A percentile compares a stretch with the other conserved stretches of the same genome.
Conservation (phyloP, 139 green algal species). For the Closterium sp. region DNA sequence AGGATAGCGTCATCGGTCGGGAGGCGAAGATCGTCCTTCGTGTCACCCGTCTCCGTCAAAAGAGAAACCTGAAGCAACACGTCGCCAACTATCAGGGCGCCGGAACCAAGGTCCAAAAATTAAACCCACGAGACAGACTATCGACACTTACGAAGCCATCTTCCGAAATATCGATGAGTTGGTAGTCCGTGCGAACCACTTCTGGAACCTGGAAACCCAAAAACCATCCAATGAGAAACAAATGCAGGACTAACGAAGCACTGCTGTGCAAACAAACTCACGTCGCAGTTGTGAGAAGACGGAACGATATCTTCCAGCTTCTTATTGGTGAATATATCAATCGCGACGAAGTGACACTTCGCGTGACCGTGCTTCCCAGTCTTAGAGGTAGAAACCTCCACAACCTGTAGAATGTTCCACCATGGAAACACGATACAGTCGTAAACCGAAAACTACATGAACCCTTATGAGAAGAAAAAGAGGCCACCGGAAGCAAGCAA, state of each 20-base stretch:
- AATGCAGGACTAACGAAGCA: background rate
- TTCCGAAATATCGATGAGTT: conserved; percentile 91
- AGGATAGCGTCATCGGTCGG: conserved; percentile 76
- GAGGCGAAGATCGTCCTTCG: conserved; percentile 92
- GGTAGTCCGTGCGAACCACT: conserved; percentile 89
- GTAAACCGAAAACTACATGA: background rate
- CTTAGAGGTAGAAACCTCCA: conserved; percentile 99
- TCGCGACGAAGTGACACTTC: conserved; percentile 96
- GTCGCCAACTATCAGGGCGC: background rate
- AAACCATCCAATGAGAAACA: background rate
- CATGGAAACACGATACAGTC: background rate
- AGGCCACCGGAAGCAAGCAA: background rate
- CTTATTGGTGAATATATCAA: conserved; percentile 99
- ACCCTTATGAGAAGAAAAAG: background rate
- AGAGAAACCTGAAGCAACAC: conserved; percentile 64
- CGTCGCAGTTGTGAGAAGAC: conserved; percentile 97
- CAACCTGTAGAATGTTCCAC: conserved; percentile 70
- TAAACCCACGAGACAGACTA: background rate
- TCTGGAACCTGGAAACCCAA: conserved; percentile 74
- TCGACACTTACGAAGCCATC: conserved; percentile 86
- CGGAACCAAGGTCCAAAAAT: background rate
- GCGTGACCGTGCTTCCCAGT: conserved; percentile 99
- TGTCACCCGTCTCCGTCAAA: conserved; percentile 89
- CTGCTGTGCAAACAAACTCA: conserved; percentile 39
- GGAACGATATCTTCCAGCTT: conserved; percentile 97